Evolutionary conservation across 495 filamentous ascomycete genomes (phyloP).

Genomic region (Tuber microsphaerosporum): DNA sequence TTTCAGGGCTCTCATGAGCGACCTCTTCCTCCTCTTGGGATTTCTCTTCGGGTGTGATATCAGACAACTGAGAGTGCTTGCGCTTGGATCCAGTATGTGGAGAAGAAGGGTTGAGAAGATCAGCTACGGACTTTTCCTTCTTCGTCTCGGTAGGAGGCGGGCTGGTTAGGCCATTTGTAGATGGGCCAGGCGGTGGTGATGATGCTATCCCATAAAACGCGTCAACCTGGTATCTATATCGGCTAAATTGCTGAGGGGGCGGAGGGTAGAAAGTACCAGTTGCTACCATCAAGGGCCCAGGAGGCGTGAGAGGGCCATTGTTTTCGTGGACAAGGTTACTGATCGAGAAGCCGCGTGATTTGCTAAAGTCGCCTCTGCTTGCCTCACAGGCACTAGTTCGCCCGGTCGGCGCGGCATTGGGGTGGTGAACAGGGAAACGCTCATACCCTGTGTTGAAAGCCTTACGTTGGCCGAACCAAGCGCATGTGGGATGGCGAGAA

Average conservation of each 20-base stretch:
- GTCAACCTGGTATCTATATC: slow-evolving; percentile 6
- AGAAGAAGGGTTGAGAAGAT: slow-evolving; percentile 34
- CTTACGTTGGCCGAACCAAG: background rate
- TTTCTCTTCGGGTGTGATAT: slow-evolving; percentile 20
- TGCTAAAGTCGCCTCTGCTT: slow-evolving; percentile 31
- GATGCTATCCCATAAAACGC: slow-evolving; percentile 2
- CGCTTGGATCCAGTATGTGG: slow-evolving; percentile 27
- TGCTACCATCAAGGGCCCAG: slow-evolving; percentile 23
- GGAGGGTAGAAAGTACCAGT: slow-evolving; percentile 33
- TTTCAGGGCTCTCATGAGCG: background rate
- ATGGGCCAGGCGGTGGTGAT: background rate
- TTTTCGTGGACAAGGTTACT: slow-evolving; percentile 37
- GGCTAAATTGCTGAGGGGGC: slow-evolving; percentile 13
- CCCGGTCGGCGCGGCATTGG: background rate
- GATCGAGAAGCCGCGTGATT: slow-evolving; percentile 37
- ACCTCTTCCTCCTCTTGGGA: background rate
- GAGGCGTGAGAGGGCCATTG: slow-evolving; percentile 16
- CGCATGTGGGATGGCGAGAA: background rate
- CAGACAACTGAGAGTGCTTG: slow-evolving; percentile 28
- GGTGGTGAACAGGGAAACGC: background rate
- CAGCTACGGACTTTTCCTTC: slow-evolving; percentile 34
- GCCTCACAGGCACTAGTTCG: slow-evolving; percentile 24
- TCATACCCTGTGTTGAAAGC: background rate
- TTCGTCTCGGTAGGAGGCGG: slow-evolving; percentile 13
- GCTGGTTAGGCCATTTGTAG: background rate